Percentiles rank a stretch among this genome's conserved stretches.
Evolutionary conservation across 73 alveolate genomes (phyloP).

Genomic region (Paramecium octaurelia): DNA sequence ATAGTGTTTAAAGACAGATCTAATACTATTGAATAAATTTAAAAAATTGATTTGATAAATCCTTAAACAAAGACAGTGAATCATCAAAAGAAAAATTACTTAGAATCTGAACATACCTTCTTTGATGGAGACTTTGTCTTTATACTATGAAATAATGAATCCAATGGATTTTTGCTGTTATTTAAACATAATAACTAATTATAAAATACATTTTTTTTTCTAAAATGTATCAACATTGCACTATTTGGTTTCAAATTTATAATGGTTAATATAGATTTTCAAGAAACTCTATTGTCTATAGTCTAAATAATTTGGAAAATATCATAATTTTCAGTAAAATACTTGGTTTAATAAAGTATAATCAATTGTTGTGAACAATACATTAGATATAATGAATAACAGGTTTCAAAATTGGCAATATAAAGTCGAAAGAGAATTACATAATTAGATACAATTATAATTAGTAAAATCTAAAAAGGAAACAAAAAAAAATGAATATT

Average conservation of each 20-base stretch:
- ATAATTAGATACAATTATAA: neutral
- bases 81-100: neutral
- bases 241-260: neutral
- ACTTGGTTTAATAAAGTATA: neutral
- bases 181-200: neutral
- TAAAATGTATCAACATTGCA: neutral
- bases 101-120: neutral
- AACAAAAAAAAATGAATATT: neutral
- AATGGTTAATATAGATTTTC: neutral
- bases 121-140: neutral
- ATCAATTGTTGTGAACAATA: neutral
- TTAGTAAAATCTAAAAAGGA: neutral
- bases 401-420: neutral
- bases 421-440: neutral
- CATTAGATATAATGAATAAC: neutral
- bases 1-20: neutral
- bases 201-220: no score
- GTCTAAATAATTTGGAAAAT: neutral
- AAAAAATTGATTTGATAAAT: neutral
- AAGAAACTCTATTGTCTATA: neutral
- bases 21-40: neutral
- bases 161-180: neutral
- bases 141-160: neutral
- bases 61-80: neutral
- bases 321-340: neutral